Evolutionary conservation across 2,329 filamentous ascomycete species (phyloP), one percentile per base, ranked within the genome.

Genomic region (Colletotrichum musae): DNA sequence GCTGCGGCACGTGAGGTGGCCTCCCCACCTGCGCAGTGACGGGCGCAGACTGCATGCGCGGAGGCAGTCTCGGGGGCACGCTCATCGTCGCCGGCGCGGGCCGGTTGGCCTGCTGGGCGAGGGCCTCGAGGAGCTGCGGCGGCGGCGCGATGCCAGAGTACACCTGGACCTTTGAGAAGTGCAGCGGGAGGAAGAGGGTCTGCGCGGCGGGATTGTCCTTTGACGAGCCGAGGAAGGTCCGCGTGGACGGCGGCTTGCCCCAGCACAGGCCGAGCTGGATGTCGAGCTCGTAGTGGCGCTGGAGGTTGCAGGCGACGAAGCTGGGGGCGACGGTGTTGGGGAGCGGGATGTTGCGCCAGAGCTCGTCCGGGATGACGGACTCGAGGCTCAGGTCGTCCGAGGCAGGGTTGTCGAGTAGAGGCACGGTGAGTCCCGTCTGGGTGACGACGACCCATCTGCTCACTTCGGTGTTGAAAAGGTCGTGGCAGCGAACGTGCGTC

Each of bases 121-220:
- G 88, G 47, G 92, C 91, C 68, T 93, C 86, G 21, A 97, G 82
- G 6, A 98, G 89, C 56, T 92, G 90, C 24, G 88, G 82, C 1
- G 95, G 94, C 13, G 96, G 95, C 24, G 89, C 87, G 72, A 98
- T 94, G 73, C 96, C 96, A 1, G 95, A 97, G 79, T 89, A 98
- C 16, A 99, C 89, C 64, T 94, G 88, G 58, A 97, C 87, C 41
- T 83, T 79, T 54, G 91, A 89, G 75, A 98, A 91, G 70, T 92
- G 88, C 18, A 99, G 85, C 5, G 95, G 94, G 3, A 97, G 86
- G 64, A 92, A 88, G 41, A 97, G 89, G 59, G 91, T 86, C 81
- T 97, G 93, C 58, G 52, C 58, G 13, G 68, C 64, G 45, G 64
- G 64, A 26, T 70, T 72, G 39, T 75, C 73, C 58, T 79, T 80